Percentiles rank a stretch among this genome's conserved stretches.
These are phyloP conservation scores for Gossypioides kirkii DNA, from an alignment of 345 rosid genomes.

Conservation along the genomic window DNA sequence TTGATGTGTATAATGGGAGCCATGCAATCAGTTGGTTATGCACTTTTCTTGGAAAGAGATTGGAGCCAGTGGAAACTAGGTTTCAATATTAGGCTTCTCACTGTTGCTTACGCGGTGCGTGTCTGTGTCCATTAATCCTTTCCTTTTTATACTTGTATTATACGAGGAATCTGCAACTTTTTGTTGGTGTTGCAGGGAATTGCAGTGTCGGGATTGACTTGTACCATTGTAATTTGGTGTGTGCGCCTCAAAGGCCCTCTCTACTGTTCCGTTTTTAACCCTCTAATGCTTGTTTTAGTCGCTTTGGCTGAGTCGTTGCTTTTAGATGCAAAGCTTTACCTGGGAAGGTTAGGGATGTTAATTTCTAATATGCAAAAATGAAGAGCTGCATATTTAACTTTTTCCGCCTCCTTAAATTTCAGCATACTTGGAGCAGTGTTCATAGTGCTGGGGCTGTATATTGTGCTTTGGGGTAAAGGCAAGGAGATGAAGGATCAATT, in stretches of 20 bases:
- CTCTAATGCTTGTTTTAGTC: constrained; percentile 38
- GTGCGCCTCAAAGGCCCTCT: constrained; percentile 39
- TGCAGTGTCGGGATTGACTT: constrained; percentile 34
- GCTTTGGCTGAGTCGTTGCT: constrained; percentile 40
- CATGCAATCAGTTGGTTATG: constrained; percentile 23
- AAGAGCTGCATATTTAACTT: not conserved
- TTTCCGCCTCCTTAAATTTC: not conserved
- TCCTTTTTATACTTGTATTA: too few relatives aligned
- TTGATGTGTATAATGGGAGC: constrained; percentile 41
- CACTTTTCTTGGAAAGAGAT: constrained; percentile 28
- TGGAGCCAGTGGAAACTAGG: constrained; percentile 39
- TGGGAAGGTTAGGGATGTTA: constrained; percentile 34
- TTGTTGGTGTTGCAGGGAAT: constrained; percentile 20
- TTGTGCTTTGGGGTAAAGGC: constrained; percentile 47
- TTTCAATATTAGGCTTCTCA: constrained; percentile 44
- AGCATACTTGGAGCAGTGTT: constrained; percentile 37
- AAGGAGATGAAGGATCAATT: constrained; percentile 22
- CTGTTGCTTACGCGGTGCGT: constrained; percentile 33
- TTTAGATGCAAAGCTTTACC: constrained; percentile 34
- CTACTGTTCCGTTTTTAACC: constrained; percentile 38
- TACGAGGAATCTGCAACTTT: too few relatives aligned
- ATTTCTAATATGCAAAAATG: not conserved
- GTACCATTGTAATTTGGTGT: constrained; percentile 35
- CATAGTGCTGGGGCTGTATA: constrained; percentile 37
- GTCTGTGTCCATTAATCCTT: too few relatives aligned